Percentiles rank a stretch among this genome's conserved stretches.
Conservation (phyloP, 495 filamentous ascomycete genomes). For the Aspergillus ellipticus region DNA sequence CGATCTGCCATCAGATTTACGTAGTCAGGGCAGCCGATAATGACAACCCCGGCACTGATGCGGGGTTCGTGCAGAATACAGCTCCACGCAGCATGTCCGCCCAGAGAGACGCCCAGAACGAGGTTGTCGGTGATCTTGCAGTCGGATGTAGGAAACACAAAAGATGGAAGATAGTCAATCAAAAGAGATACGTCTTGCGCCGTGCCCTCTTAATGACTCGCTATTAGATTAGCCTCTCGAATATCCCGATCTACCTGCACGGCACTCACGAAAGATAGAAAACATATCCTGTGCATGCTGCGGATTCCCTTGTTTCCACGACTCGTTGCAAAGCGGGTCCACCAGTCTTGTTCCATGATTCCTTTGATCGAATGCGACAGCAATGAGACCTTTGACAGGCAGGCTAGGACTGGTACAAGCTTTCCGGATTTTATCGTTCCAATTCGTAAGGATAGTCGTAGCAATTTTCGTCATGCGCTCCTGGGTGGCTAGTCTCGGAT, state of each 20-base stretch:
- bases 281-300: conserved; percentile 91
- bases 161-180: conserved; percentile 71
- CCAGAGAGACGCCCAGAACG: conserved; percentile 77
- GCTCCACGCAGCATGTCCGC: conserved; percentile 87
- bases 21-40: conserved; percentile 91
- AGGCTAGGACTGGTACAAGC: conserved; percentile 20
- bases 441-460: conserved; percentile 50
- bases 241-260: not conserved
- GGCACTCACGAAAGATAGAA: conserved; percentile 51
- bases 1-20: conserved; percentile 73
- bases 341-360: conserved; percentile 81
- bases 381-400: conserved; percentile 59
- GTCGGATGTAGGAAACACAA: conserved; percentile 57
- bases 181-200: conserved; percentile 67
- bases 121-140: conserved; percentile 63
- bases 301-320: conserved; percentile 76
- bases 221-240: not conserved
- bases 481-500: conserved; percentile 67
- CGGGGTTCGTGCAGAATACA: conserved; percentile 72
- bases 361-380: conserved; percentile 79
- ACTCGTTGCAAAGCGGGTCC: conserved; percentile 55
- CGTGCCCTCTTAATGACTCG: conserved; percentile 56
- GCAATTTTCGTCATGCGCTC: conserved; percentile 66
- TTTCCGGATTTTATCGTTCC: conserved; percentile 44
- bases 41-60: conserved; percentile 67